Percentiles rank a stretch among this genome's conserved stretches.
Conservation (phyloP, 2,329 filamentous ascomycete species). For the Epichloe gansuensis region DNA sequence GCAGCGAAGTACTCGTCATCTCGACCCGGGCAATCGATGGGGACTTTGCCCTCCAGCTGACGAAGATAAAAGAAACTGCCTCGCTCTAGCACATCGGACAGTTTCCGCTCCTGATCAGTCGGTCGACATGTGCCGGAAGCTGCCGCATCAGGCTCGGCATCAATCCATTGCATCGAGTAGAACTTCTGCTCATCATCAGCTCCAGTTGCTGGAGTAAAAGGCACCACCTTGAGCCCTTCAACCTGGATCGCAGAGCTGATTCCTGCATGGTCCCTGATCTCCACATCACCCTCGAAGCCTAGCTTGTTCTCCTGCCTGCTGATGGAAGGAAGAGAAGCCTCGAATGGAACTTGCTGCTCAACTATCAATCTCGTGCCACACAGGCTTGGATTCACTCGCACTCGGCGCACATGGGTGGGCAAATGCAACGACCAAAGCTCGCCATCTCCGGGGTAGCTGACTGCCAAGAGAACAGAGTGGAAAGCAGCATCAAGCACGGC, state of each 20-base stretch:
- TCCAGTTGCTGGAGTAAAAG: neutral
- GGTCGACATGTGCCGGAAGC: neutral
- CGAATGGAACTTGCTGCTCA: neutral
- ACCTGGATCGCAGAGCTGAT: neutral
- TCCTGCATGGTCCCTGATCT: neutral
- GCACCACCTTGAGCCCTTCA: neutral
- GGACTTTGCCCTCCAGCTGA: neutral
- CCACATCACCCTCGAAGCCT: neutral
- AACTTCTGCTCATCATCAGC: neutral
- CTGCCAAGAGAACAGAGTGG: constrained; percentile 21
- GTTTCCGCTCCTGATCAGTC: neutral
- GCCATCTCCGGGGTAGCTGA: constrained; percentile 20
- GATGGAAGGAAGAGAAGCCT: neutral
- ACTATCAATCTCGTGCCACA: neutral
- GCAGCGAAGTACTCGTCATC: neutral
- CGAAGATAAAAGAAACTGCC: neutral
- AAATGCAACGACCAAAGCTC: constrained; percentile 20
- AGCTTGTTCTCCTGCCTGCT: neutral
- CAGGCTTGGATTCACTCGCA: constrained; percentile 6
- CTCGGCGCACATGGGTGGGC: constrained; percentile 14
- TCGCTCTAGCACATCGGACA: neutral
- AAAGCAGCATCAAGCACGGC: constrained; percentile 22
- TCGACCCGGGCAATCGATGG: neutral
- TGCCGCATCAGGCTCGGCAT: neutral
- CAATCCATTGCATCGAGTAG: neutral